phyloP scores from a whole-genome alignment of 106 monocot species.

The Gastrodia elata region DNA sequence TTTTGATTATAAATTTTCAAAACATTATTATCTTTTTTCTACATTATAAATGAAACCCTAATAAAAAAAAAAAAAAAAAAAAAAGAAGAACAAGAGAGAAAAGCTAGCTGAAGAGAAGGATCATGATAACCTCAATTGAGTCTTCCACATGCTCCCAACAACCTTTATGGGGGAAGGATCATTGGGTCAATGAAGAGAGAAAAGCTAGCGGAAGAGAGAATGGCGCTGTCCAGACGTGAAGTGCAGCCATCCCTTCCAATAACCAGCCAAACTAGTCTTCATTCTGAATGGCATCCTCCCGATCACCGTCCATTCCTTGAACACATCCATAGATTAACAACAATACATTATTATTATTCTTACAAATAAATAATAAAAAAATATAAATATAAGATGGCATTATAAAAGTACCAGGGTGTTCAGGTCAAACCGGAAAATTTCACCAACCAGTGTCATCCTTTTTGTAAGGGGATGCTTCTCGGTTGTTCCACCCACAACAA shows the following conservation, averaged over 20 bases:
- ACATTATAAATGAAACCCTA: too few relatives aligned
- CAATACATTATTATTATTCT: too few relatives aligned
- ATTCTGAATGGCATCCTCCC: slow-evolving; percentile 79
- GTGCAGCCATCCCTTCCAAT: slow-evolving; percentile 80
- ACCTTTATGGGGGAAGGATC: slow-evolving; percentile 67
- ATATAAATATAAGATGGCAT: not conserved
- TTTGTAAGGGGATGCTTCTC: slow-evolving; percentile 74
- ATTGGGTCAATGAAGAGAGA: slow-evolving; percentile 47
- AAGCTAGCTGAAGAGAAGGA: too few relatives aligned
- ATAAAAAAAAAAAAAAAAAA: too few relatives aligned
- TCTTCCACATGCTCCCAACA: slow-evolving; percentile 58
- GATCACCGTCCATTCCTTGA: slow-evolving; percentile 77
- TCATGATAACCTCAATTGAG: slow-evolving; percentile 33
- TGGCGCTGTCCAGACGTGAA: slow-evolving; percentile 92
- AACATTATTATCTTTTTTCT: too few relatives aligned
- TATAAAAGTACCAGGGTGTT: slow-evolving; percentile 34
- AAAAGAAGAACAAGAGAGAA: too few relatives aligned
- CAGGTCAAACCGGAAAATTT: slow-evolving; percentile 59
- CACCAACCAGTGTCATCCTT: slow-evolving; percentile 82
- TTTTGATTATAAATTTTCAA: too few relatives aligned
- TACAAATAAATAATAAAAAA: too few relatives aligned
- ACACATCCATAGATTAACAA: not conserved
- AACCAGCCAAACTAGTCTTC: slow-evolving; percentile 71
- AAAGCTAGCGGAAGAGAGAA: too few relatives aligned
- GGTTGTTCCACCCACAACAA: slow-evolving; percentile 79